phyloP scores from a whole-genome alignment of 1,139 yeast species.

The Candida sp. region DNA sequence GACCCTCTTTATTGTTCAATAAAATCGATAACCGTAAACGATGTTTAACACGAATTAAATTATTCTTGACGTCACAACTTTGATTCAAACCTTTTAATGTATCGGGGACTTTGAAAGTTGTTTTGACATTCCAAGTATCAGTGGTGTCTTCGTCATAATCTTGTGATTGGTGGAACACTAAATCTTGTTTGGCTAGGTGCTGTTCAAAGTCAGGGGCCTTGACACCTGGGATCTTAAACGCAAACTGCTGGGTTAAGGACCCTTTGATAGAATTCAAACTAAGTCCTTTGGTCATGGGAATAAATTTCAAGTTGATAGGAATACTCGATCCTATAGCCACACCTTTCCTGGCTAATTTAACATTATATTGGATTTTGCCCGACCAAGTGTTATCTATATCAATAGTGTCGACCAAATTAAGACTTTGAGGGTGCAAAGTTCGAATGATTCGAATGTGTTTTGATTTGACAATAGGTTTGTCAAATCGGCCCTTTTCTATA shows the following conservation, averaged over 20 bases:
- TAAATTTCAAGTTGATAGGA: conserved; percentile 49
- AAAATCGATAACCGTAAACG: conserved; percentile 55
- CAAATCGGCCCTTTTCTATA: conserved; percentile 52
- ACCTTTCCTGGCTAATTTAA: conserved; percentile 52
- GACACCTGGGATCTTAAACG: conserved; percentile 33
- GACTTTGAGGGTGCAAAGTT: conserved; percentile 50
- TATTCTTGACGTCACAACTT: conserved; percentile 49
- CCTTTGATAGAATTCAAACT: conserved; percentile 44
- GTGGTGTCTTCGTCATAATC: conserved; percentile 23
- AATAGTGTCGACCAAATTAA: conserved; percentile 51
- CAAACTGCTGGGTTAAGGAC: conserved; percentile 51
- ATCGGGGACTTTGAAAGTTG: conserved; percentile 48
- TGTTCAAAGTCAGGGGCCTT: conserved; percentile 44
- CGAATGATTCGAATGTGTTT: conserved; percentile 39
- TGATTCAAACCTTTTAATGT: conserved; percentile 53
- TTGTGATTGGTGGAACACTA: conserved; percentile 15
- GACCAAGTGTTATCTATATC: conserved; percentile 65
- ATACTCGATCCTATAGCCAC: conserved; percentile 58
- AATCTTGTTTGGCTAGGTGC: conserved; percentile 25
- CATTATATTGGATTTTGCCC: conserved; percentile 60
- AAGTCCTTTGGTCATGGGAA: conserved; percentile 61
- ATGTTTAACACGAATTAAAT: conserved; percentile 56
- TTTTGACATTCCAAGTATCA: conserved; percentile 52
- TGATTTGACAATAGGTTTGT: conserved; percentile 34
- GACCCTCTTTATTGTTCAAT: conserved; percentile 59